Base-by-base conservation (phyloP, 345 rosid species). In the Brassica cretica region DNA sequence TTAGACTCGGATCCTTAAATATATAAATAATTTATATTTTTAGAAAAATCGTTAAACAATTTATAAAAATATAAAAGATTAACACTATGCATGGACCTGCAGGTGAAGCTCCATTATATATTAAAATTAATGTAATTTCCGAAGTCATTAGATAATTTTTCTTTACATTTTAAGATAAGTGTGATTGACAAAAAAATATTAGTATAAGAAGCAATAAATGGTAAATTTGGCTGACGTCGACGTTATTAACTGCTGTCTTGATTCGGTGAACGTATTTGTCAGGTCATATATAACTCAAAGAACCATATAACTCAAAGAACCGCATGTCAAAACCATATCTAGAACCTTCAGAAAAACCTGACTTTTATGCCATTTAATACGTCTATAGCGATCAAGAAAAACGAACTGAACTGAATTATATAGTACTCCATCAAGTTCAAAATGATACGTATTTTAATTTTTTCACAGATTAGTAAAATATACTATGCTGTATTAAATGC, bases 111-210 rank as follows among this genome's bases (percentile, higher is more conserved):
- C 21, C 21, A 19, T 19, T 19, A 19, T 19, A 19, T 19, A 71
- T 44, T 10, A 46, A 2, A 44, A 2, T 2, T 19, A 3, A 1
- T 56, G 15, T 41, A 39, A 35, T 75, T 75, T 60, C 8, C 16
- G 15, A 44, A 68, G 21, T 59, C 37, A 59, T 39, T 8, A 75
- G 14, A 27, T 39, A 68, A 58, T 25, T n/a, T 16, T 46, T 61
- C 18, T 0, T 59, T 6, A 35, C 46, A 63, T 16, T 53, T 24
- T 8, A 37, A 77, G 76, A 77, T 77, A 71, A 71, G 29, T 25
- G 29, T 25, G 29, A 25, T 25, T 25, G 29, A 25, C 29, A 25
- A 25, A 25, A 25, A 37, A 64, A 77, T 71, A 77, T 77, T 65
- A 71, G 60, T 53, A 65, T 7, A 18, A 66, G 58, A 72, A 24